These are phyloP conservation scores for Fusarium penzigii DNA, from an alignment of 2,329 filamentous ascomycete genomes.

Conservation along the genomic window DNA sequence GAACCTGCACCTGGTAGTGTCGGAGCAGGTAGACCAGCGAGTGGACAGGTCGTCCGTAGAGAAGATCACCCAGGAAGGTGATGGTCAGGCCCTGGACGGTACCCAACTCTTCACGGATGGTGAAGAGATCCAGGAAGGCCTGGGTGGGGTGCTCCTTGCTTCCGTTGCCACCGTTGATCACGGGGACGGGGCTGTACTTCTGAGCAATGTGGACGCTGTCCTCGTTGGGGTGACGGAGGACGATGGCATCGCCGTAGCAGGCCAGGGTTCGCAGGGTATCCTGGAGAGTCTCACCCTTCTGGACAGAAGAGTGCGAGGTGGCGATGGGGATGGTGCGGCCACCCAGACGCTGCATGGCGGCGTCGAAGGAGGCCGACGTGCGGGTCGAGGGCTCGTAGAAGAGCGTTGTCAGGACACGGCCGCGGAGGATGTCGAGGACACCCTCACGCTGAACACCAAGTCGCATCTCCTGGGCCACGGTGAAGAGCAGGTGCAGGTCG, in stretches of 20 bases:
- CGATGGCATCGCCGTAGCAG: conserved; percentile 92
- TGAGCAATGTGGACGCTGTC: conserved; percentile 77
- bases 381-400: conserved; percentile 98
- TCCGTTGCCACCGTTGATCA: conserved; percentile 97
- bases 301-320: conserved; percentile 81
- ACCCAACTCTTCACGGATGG: conserved; percentile 94
- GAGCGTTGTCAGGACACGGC: conserved; percentile 83
- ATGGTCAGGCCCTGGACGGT: conserved; percentile 95
- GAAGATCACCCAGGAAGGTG: conserved; percentile 91
- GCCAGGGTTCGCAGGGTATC: conserved; percentile 92
- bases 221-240: conserved; percentile 90
- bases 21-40: conserved; percentile 90
- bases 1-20: conserved; percentile 93
- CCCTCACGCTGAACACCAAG: conserved; percentile 91
- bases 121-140: conserved; percentile 96
- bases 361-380: conserved; percentile 93
- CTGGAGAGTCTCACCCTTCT: conserved; percentile 92
- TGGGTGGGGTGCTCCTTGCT: conserved; percentile 96
- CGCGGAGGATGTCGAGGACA: conserved; percentile 82
- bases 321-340: conserved; percentile 81
- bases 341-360: conserved; percentile 96
- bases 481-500: conserved; percentile 92
- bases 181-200: conserved; percentile 84
- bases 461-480: conserved; percentile 96
- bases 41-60: conserved; percentile 92